Evolutionary conservation across 768 basidiomycete genomes (phyloP), one percentile per base, ranked within the genome.

Genomic region (Tylopilus sp.): DNA sequence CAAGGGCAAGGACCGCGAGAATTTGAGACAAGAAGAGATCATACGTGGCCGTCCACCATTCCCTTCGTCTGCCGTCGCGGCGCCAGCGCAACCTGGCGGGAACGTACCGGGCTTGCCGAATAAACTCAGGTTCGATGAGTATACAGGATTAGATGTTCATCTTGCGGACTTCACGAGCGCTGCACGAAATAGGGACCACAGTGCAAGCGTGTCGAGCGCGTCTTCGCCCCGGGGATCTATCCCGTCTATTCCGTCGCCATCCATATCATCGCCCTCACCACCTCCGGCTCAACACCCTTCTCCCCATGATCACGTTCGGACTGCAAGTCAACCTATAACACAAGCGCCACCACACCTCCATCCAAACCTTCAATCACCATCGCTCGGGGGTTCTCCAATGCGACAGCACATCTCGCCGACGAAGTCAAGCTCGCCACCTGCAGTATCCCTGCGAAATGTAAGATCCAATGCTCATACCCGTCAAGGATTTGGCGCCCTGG

Each of bases 161-260:
- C 73, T 73, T 42, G 73, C 63, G 26, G 75, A 75, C 23, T 58
- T 68, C 11, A 30, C 52, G 25, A 51, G 54, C 36, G 42, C 58
- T 23, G 13, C 50, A 20, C 80, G 77, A 40, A 81, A 74, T 59
- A 73, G 71, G 55, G 79, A 79, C 59, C 74, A 77, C 20, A 86
- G 85, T 54, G 86, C 85, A 52, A 90, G 88, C 59, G 74, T 88
- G 9, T 89, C 88, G 4, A 86, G 85, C 63, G 71, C 81, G 12
- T 80, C 81, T 54, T 91, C 90, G 18, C 85, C 85, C 2, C 86
- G 79, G 42, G 84, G 83, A 17, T 92, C 90, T 0, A 86, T 90
- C 31, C 88, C 87, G 1, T 87, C 88, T 15, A 90, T 92, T 22
- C 83, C 89, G 0, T 91, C 89, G 1, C 83, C 86, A 18, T 75